phyloP scores from a whole-genome alignment of 208 protist species.

The Leishmania tropica region DNA sequence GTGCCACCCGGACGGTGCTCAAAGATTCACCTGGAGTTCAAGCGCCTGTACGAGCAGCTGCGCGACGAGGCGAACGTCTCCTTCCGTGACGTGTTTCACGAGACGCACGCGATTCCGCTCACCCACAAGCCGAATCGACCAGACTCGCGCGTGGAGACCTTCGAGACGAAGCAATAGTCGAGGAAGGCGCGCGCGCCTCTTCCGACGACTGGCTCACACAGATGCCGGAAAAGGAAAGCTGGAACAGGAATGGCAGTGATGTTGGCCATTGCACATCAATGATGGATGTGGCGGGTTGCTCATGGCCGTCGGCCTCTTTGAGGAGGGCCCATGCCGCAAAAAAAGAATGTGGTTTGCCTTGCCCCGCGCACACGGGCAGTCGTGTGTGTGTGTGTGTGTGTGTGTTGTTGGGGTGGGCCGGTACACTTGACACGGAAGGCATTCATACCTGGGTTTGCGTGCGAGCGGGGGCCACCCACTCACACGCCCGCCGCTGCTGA shows the following conservation, averaged over 20 bases:
- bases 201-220: neutral
- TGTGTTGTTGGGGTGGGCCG: neutral
- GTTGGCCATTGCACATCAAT: neutral
- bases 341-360: neutral
- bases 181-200: neutral
- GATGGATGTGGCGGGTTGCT: neutral
- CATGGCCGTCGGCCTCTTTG: neutral
- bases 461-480: neutral
- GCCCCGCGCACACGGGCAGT: neutral
- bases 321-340: neutral
- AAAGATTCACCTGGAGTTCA: conserved; percentile 65
- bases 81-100: conserved; percentile 49
- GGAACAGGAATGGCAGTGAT: neutral
- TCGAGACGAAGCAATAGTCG: conserved; percentile 28
- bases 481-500: neutral
- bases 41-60: conserved; percentile 56
- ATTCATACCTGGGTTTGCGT: neutral
- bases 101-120: conserved; percentile 52
- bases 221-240: neutral
- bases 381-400: neutral
- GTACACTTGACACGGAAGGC: neutral
- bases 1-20: conserved; percentile 45
- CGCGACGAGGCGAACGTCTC: conserved; percentile 44
- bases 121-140: conserved; percentile 42
- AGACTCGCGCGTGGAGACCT: conserved; percentile 63